A percentile compares a stretch with the other conserved stretches of the same genome.
Evolutionary conservation across 2,329 filamentous ascomycete genomes (phyloP).

Genomic region (Rhynchosporium agropyri): DNA sequence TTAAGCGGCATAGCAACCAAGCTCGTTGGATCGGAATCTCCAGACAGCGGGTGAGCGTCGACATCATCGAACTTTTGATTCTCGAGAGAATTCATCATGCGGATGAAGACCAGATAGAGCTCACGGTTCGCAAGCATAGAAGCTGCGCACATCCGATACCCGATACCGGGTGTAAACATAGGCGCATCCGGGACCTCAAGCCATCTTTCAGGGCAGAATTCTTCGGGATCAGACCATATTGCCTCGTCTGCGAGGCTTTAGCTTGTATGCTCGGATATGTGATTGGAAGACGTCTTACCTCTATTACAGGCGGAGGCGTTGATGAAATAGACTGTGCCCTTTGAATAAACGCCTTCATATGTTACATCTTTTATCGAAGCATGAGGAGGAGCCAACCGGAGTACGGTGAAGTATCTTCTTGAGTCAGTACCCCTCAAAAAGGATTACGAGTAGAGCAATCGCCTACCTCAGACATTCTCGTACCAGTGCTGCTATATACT

Average conservation of each 20-base stretch:
- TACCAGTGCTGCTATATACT: slow-evolving; percentile 65
- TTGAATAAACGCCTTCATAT: slow-evolving; percentile 59
- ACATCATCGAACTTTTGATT: slow-evolving; percentile 57
- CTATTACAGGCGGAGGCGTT: slow-evolving; percentile 72
- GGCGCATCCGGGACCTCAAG: slow-evolving; percentile 61
- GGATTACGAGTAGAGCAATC: background rate
- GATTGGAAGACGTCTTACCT: slow-evolving; percentile 49
- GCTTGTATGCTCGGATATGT: background rate
- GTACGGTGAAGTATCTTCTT: slow-evolving; percentile 61
- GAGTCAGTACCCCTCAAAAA: slow-evolving; percentile 13
- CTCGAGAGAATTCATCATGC: slow-evolving; percentile 63
- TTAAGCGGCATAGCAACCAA: slow-evolving; percentile 61
- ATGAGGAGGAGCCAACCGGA: slow-evolving; percentile 63
- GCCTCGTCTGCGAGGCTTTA: slow-evolving; percentile 46
- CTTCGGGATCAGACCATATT: slow-evolving; percentile 60
- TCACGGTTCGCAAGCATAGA: slow-evolving; percentile 65
- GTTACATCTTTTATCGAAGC: slow-evolving; percentile 61
- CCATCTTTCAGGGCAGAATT: slow-evolving; percentile 65
- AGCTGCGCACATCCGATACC: slow-evolving; percentile 69
- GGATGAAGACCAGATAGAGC: slow-evolving; percentile 65
- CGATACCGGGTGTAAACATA: slow-evolving; percentile 66
- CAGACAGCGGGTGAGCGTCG: slow-evolving; percentile 60
- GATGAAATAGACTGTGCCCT: slow-evolving; percentile 64
- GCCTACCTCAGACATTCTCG: slow-evolving; percentile 59
- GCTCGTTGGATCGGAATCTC: slow-evolving; percentile 63